Percentiles rank a stretch among this genome's conserved stretches.
Evolutionary conservation across 1,284 basidiomycete species (phyloP).

Genomic region (Melampsora medusae): DNA sequence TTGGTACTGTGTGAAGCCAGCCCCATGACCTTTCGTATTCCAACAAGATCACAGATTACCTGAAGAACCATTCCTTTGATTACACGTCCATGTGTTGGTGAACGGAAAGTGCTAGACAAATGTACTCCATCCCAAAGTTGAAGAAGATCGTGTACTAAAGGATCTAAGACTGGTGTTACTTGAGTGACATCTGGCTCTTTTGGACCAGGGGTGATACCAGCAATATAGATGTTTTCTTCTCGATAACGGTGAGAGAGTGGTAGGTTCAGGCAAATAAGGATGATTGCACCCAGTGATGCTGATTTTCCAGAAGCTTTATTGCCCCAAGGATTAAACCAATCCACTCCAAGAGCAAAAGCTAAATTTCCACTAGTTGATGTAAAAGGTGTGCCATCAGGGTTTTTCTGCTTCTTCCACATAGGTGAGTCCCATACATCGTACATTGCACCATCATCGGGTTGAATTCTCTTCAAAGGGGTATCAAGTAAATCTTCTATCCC

Average conservation of each 20-base stretch:
- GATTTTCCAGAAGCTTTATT: constrained; percentile 14
- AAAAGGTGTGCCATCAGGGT: neutral
- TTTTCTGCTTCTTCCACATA: too few relatives aligned
- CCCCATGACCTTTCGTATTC: too few relatives aligned
- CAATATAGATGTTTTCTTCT: constrained; percentile 20
- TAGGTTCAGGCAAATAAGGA: constrained; percentile 19
- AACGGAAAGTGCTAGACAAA: neutral
- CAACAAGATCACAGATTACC: too few relatives aligned
- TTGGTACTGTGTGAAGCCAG: too few relatives aligned
- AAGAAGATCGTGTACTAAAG: constrained; percentile 7
- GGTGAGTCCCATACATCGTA: too few relatives aligned
- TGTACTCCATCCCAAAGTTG: constrained; percentile 14
- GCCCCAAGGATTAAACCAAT: constrained; percentile 34
- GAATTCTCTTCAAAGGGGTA: too few relatives aligned
- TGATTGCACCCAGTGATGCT: constrained; percentile 1
- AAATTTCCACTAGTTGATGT: constrained; percentile 1
- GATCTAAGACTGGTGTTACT: constrained; percentile 21
- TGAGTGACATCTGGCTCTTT: constrained; percentile 13
- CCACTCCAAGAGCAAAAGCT: constrained; percentile 19
- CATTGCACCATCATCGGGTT: too few relatives aligned
- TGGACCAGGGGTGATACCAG: constrained; percentile 10
- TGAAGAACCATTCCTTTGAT: too few relatives aligned
- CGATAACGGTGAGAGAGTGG: constrained; percentile 12
- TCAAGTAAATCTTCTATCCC: too few relatives aligned
- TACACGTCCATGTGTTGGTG: neutral